Percentiles rank a stretch among this genome's conserved stretches.
Evolutionary conservation across 139 green algal species (phyloP).

Genomic region (Protoeuglena noctilucae): DNA sequence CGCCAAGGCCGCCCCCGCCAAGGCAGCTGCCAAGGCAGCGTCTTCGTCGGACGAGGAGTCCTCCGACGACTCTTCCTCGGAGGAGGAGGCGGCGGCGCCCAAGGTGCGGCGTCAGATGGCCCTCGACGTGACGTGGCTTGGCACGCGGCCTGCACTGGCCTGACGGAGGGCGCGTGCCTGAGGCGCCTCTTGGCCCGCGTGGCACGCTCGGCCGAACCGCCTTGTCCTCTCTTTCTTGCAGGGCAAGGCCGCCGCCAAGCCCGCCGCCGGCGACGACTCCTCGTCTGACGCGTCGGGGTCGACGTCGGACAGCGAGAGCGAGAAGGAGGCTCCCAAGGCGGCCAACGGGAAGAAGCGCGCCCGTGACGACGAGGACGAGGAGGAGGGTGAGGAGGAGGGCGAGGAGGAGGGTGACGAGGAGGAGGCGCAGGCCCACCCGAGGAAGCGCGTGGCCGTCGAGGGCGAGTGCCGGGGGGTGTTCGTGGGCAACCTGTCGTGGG

Average conservation of each 20-base stretch:
- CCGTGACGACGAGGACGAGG: not conserved
- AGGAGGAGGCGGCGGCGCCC: no score
- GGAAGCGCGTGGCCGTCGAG: slow-evolving; percentile 10
- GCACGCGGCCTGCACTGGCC: no score
- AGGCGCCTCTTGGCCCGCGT: no score
- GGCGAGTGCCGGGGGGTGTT: slow-evolving; percentile 39
- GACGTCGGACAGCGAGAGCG: not conserved
- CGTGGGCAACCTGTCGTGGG: slow-evolving; percentile 51
- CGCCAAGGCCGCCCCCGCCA: not conserved
- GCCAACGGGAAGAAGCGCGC: not conserved
- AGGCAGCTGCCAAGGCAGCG: not conserved
- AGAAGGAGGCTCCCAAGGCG: not conserved
- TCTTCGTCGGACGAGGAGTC: not conserved
- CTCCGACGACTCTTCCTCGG: not conserved
- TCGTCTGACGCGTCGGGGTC: not conserved
- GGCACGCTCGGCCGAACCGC: no score
- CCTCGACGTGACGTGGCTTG: no score
- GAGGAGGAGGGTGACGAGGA: slow-evolving; percentile 10
- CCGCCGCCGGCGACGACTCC: not conserved
- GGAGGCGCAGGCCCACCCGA: slow-evolving; percentile 9
- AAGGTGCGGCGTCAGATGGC: no score
- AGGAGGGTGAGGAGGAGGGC: slow-evolving; percentile 9
- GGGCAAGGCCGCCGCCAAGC: no score
- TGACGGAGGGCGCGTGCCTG: no score
- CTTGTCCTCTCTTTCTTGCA: no score